Evolutionary conservation across 352 stramenopile species (phyloP).

Genomic region (Hyaloperonospora brassicae): DNA sequence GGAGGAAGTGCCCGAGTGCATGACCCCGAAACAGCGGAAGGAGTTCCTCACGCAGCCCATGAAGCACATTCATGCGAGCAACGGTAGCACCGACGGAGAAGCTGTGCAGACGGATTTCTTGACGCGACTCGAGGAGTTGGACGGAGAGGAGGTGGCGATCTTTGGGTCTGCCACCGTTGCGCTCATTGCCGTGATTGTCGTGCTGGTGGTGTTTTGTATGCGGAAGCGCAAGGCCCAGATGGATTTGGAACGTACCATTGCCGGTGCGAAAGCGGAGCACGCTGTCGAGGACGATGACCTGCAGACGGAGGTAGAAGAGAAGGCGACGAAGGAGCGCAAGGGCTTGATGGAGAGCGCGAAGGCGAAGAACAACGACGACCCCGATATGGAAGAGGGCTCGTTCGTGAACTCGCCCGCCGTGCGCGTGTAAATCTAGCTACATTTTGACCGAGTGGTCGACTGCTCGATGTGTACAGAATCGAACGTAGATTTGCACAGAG

Average conservation of each 20-base stretch:
- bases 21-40: conserved; percentile 70
- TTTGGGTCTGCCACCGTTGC: conserved; percentile 43
- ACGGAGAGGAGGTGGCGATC: conserved; percentile 67
- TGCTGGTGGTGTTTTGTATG: conserved; percentile 59
- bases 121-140: conserved; percentile 45
- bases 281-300: conserved; percentile 62
- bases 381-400: conserved; percentile 61
- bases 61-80: conserved; percentile 79
- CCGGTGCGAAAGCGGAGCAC: conserved; percentile 72
- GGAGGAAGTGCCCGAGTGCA: conserved; percentile 75
- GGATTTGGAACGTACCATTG: conserved; percentile 74
- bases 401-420: conserved; percentile 81
- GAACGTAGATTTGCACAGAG: conserved; percentile 32
- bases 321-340: conserved; percentile 58
- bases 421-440: conserved; percentile 44
- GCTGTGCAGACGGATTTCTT: conserved; percentile 63
- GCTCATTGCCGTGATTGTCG: conserved; percentile 55
- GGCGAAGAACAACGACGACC: conserved; percentile 50
- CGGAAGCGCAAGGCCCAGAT: conserved; percentile 77
- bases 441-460: conserved; percentile 24
- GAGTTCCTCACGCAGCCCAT: conserved; percentile 77
- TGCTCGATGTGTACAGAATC: conserved; percentile 25
- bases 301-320: conserved; percentile 37
- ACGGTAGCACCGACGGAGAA: conserved; percentile 38
- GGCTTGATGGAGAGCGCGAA: conserved; percentile 63